Base-by-base conservation (phyloP, 306 rosid genomes). In the Phaseolus lunatus region DNA sequence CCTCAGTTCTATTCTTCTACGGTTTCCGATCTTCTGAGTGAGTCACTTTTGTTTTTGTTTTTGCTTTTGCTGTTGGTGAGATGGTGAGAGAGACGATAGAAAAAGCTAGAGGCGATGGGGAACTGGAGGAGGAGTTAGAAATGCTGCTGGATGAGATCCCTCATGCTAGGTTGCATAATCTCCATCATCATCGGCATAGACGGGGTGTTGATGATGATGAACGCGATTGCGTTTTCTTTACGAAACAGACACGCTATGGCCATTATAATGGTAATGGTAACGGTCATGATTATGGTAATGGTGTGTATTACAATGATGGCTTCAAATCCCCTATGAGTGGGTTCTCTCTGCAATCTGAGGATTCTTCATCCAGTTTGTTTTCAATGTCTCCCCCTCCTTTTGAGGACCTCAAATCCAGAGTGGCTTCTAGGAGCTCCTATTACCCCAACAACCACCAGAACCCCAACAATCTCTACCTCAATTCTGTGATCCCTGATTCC, bases 121-220 rank as follows among this genome's bases (percentile, higher is more conserved):
- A 69, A 15, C 24, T 74, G n/a, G 66, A 80, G 33, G 83, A 85
- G 24, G 83, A 85, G 86, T 72, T 87, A 22, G 83, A 84, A 82
- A 78, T 69, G 86, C 64, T 88, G 78, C 78, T 88, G 48, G 85
- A 72, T 81, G 93, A 87, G 90, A 89, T 87, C 89, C 90, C 90
- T 81, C 73, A 67, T 27, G 84, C 84, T 61, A 82, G 86, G 67
- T 84, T 90, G 11, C 79, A 71, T 72, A 82, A 83, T 82, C 75
- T 73, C 37, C 66, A 31, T 67, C 76, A n/a, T 7, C 47, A 62
- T 61, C 79, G 61, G 2, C 80, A 27, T 64, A 58, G 50, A 5
- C 48, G 33, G 47, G 78, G 18, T 39, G 68, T 41, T 59, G 78
- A 14, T 50, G 68, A 43, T 19, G 59, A 37, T 3, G 31, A 14